A percentile compares a stretch with the other conserved stretches of the same genome.
These are phyloP conservation scores for Encephalitozoon cuniculi DNA, from an alignment of 371 early-diverging fungal genomes.

Conservation along the genomic window DNA sequence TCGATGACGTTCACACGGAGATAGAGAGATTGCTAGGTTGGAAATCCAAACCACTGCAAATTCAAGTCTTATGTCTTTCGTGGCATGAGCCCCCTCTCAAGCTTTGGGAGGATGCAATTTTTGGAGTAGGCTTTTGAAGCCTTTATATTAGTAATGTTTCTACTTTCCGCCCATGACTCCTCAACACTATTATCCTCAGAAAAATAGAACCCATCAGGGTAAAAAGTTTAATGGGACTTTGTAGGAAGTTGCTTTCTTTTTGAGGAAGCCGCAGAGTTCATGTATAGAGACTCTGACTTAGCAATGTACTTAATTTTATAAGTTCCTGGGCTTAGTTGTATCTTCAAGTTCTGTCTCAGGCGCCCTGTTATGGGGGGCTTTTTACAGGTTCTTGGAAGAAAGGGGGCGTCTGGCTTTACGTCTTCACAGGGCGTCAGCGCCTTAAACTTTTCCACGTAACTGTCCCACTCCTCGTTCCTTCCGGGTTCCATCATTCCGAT, in stretches of 20 bases:
- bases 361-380: constrained; percentile 1
- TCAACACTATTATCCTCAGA: not conserved
- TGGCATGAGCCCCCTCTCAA: not conserved
- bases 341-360: constrained; percentile 25
- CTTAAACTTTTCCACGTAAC: constrained; percentile 18
- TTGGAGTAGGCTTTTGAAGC: not conserved
- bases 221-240: not conserved
- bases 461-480: not conserved
- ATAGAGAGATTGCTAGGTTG: constrained; percentile 16
- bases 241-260: not conserved
- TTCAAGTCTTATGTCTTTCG: not conserved
- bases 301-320: constrained; percentile 27
- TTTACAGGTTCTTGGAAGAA: constrained; percentile 24
- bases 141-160: not conserved
- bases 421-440: constrained; percentile 13
- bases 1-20: constrained; percentile 15
- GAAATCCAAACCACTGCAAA: constrained; percentile 9
- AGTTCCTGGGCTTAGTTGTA: constrained; percentile 18
- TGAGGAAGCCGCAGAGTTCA: not conserved
- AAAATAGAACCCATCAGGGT: not conserved
- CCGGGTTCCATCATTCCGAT: not conserved
- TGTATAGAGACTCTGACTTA: constrained; percentile 39
- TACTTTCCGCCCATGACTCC: not conserved
- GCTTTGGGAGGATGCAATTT: not conserved
- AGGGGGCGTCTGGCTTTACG: not conserved